Conservation (phyloP, 1,284 basidiomycete species). For the Irpex rosettiformis region DNA sequence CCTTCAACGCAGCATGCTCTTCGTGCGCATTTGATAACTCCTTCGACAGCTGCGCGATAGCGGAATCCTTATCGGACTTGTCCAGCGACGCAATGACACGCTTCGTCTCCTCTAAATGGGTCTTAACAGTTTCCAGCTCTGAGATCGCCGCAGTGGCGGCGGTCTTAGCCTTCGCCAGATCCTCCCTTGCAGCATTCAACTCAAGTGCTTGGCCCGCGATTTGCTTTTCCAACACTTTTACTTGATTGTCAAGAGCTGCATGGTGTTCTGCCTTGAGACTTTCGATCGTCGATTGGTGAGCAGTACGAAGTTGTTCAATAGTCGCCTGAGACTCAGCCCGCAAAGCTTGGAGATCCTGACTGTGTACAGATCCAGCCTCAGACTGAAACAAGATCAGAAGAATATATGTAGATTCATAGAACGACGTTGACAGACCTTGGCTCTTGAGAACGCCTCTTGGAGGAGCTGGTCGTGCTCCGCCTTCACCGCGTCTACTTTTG, state of each 20-base stretch:
- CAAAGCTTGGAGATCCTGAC: constrained; percentile 66
- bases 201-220: constrained; percentile 60
- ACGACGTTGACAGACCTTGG: constrained; percentile 52
- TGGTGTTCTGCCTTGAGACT: constrained; percentile 62
- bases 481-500: constrained; percentile 63
- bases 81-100: constrained; percentile 38
- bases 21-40: constrained; percentile 61
- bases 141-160: constrained; percentile 45
- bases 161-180: constrained; percentile 71
- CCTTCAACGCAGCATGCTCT: constrained; percentile 56
- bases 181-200: constrained; percentile 78
- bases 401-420: background rate
- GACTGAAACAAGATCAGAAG: constrained; percentile 35
- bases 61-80: constrained; percentile 45
- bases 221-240: constrained; percentile 60
- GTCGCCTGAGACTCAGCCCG: constrained; percentile 62
- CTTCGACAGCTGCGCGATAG: constrained; percentile 51
- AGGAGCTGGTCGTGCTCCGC: constrained; percentile 63
- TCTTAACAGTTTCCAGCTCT: constrained; percentile 52
- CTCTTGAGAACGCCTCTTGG: constrained; percentile 68
- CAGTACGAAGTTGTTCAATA: constrained; percentile 62
- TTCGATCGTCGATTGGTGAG: constrained; percentile 58
- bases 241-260: constrained; percentile 50
- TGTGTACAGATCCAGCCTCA: constrained; percentile 64
- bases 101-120: constrained; percentile 62